These are phyloP conservation scores for Leptographium wingfieldii DNA, from an alignment of 2,329 filamentous ascomycete species.

Conservation along the genomic window DNA sequence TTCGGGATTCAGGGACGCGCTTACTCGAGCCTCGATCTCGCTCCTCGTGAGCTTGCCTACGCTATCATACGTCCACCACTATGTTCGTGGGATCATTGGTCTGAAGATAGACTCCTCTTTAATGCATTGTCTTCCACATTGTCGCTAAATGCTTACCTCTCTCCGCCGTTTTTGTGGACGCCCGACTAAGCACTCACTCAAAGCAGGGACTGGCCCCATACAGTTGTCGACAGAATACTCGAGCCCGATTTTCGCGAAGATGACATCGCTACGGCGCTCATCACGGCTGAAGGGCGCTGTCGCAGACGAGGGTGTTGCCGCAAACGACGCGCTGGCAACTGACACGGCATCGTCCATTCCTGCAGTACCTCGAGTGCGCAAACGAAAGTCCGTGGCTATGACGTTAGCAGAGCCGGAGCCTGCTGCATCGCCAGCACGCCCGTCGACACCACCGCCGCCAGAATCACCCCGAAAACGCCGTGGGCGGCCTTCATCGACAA, in stretches of 20 bases:
- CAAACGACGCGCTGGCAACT: conserved; percentile 7
- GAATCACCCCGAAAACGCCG: neutral
- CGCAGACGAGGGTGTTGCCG: neutral
- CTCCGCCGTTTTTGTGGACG: neutral
- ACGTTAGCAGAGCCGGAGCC: neutral
- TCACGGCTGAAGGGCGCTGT: conserved; percentile 28
- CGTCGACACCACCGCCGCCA: conserved; percentile 15
- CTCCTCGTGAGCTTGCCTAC: neutral
- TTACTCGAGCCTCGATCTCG: neutral
- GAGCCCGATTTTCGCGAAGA: conserved; percentile 3
- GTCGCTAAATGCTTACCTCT: neutral
- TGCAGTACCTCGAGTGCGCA: conserved; percentile 11
- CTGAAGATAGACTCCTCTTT: neutral
- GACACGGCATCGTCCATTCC: neutral
- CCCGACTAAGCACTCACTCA: neutral
- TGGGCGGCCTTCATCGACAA: neutral
- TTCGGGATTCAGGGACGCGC: conserved; percentile 13
- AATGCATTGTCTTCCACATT: neutral
- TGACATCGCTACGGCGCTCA: conserved; percentile 20
- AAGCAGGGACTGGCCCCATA: neutral
- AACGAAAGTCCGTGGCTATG: conserved; percentile 16
- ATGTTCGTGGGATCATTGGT: neutral
- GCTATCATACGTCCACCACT: neutral
- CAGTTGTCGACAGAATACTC: neutral
- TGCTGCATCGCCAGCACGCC: neutral